These are phyloP conservation scores for Aphanoascus verrucosus DNA, from an alignment of 2,329 filamentous ascomycete genomes.

Conservation along the genomic window DNA sequence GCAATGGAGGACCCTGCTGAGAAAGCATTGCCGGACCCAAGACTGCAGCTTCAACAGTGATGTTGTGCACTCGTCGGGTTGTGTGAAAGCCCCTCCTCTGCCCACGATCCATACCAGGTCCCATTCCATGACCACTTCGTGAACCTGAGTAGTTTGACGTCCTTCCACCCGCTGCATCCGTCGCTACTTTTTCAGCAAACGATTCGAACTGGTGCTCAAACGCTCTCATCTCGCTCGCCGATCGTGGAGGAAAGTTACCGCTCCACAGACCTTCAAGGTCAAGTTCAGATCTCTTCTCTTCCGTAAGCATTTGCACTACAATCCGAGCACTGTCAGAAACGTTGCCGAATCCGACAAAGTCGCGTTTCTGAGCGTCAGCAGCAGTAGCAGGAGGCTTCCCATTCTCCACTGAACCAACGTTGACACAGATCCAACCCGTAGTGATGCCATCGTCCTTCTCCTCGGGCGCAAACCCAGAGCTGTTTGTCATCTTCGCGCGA, in stretches of 20 bases:
- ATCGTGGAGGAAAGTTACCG: constrained; percentile 9
- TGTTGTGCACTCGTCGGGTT: constrained; percentile 11
- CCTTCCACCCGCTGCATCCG: constrained; percentile 19
- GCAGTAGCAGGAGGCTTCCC: constrained; percentile 25
- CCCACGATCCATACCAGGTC: constrained; percentile 17
- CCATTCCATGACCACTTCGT: constrained; percentile 14
- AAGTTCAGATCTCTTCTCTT: constrained; percentile 57
- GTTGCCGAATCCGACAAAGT: constrained; percentile 66
- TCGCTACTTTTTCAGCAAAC: constrained; percentile 12
- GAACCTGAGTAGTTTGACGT: constrained; percentile 2
- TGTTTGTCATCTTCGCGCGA: constrained; percentile 69
- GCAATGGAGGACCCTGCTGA: background rate
- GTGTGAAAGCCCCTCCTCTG: constrained; percentile 17
- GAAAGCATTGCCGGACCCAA: background rate
- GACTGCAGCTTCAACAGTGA: background rate
- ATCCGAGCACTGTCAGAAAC: constrained; percentile 48
- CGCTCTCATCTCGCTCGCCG: background rate
- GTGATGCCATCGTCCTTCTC: constrained; percentile 74
- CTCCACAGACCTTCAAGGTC: constrained; percentile 57
- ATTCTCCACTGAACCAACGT: constrained; percentile 61
- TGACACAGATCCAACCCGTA: constrained; percentile 94
- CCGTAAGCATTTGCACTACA: constrained; percentile 62
- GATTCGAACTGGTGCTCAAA: constrained; percentile 9
- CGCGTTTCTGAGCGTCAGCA: constrained; percentile 6
- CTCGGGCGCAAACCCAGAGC: constrained; percentile 46